Evolutionary conservation across 768 basidiomycete genomes (phyloP).

Genomic region (Russula brevipes): DNA sequence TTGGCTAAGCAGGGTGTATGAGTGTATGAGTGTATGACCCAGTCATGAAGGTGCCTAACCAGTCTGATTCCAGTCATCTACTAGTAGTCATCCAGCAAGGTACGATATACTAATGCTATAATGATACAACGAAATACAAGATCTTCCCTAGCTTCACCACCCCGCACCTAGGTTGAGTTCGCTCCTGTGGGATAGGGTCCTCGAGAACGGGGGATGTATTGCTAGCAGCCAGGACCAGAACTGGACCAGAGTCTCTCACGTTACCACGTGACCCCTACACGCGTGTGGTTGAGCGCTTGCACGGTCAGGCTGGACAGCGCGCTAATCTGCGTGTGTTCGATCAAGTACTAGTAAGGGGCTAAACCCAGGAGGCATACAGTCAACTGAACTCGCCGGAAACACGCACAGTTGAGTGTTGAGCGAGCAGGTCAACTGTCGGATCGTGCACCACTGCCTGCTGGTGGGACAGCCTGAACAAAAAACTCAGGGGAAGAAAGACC

Average conservation of each 20-base stretch:
- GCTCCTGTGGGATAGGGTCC: conserved; percentile 12
- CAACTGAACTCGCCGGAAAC: conserved; percentile 54
- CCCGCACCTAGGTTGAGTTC: conserved; percentile 16
- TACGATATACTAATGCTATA: no score
- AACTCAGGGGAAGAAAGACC: conserved; percentile 79
- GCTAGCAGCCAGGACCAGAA: conserved; percentile 7
- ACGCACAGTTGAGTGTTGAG: conserved; percentile 70
- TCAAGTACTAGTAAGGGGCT: neutral
- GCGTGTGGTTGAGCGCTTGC: conserved; percentile 75
- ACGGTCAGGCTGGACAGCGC: conserved; percentile 71
- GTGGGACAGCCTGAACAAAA: conserved; percentile 92
- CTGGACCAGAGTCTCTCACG: conserved; percentile 7
- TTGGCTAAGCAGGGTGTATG: no score
- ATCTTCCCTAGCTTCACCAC: neutral
- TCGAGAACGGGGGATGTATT: conserved; percentile 17
- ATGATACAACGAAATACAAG: no score
- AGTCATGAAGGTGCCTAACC: no score
- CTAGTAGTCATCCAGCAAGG: no score
- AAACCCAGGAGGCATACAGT: conserved; percentile 9
- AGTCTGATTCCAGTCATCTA: no score
- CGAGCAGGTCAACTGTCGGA: conserved; percentile 75
- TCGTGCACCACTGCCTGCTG: conserved; percentile 72
- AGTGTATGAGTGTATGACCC: no score
- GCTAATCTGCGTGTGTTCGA: conserved; percentile 65
- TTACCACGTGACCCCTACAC: conserved; percentile 36